Conservation (phyloP, 768 basidiomycete genomes). For the Mrakia hoshinonis region DNA sequence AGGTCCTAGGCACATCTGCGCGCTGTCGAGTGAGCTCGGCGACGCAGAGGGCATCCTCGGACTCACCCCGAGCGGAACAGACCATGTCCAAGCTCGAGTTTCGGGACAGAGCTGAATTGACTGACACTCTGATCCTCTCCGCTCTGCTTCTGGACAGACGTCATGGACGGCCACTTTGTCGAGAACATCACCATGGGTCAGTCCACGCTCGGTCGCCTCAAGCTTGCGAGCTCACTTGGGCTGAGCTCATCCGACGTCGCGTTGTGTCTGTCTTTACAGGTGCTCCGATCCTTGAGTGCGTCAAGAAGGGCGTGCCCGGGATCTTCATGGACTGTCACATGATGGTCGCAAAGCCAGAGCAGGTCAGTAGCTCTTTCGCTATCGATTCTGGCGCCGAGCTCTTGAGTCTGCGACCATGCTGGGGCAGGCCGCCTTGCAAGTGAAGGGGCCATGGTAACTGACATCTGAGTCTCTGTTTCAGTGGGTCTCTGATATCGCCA, state of each 20-base stretch:
- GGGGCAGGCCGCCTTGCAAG: no score
- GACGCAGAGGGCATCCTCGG: no score
- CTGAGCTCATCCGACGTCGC: neutral
- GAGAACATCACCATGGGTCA: constrained; percentile 96
- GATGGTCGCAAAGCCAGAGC: constrained; percentile 94
- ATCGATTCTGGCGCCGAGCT: neutral
- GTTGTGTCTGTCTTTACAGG: constrained; percentile 45
- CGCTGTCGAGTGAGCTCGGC: neutral
- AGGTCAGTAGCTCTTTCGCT: constrained; percentile 46
- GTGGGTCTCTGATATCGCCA: constrained; percentile 95
- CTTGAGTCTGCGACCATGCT: no score
- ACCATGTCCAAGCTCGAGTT: neutral
- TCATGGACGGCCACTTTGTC: constrained; percentile 66
- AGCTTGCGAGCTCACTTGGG: neutral
- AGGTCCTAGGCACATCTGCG: neutral
- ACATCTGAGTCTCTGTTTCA: constrained; percentile 37
- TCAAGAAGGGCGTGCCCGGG: constrained; percentile 75
- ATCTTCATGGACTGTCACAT: constrained; percentile 99
- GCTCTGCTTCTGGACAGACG: constrained; percentile 12
- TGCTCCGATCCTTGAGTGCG: constrained; percentile 74
- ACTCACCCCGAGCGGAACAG: constrained; percentile 19
- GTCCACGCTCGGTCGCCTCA: constrained; percentile 35
- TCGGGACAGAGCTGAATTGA: neutral
- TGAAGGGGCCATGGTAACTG: no score
- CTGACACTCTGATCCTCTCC: no score